Percentiles rank a stretch among this genome's conserved stretches.
phyloP scores from a whole-genome alignment of 2,329 filamentous ascomycete genomes.

The Calonectria naviculata region DNA sequence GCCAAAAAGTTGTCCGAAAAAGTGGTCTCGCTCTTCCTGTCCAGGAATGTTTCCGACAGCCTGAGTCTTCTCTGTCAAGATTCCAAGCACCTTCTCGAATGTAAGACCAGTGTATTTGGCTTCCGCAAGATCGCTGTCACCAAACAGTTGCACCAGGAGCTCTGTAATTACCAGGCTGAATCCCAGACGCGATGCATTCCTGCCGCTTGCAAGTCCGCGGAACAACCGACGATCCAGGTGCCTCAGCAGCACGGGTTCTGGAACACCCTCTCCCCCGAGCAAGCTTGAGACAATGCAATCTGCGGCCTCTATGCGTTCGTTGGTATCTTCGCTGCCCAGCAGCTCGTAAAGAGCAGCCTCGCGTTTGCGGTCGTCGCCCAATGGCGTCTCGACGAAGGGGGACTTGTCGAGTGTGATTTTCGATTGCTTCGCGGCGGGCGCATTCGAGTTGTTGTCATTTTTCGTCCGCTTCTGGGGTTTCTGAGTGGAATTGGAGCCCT shows the following conservation, averaged over 20 bases:
- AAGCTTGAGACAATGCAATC: slow-evolving; percentile 68
- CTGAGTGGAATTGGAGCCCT: slow-evolving; percentile 38
- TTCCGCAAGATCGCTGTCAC: slow-evolving; percentile 55
- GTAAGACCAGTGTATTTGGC: slow-evolving; percentile 63
- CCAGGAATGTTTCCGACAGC: slow-evolving; percentile 64
- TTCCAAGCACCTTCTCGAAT: slow-evolving; percentile 65
- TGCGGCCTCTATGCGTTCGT: slow-evolving; percentile 68
- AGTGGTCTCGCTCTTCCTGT: slow-evolving; percentile 87
- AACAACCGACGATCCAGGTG: slow-evolving; percentile 79
- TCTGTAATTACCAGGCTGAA: slow-evolving; percentile 92
- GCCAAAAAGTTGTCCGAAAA: slow-evolving; percentile 88
- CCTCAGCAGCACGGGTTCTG: slow-evolving; percentile 64
- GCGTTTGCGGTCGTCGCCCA: slow-evolving; percentile 64
- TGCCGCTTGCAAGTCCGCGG: slow-evolving; percentile 87
- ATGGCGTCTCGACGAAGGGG: slow-evolving; percentile 63
- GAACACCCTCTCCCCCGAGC: slow-evolving; percentile 59
- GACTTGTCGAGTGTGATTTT: slow-evolving; percentile 47
- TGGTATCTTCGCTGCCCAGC: slow-evolving; percentile 68
- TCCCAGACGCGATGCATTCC: slow-evolving; percentile 88
- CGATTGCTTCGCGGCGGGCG: slow-evolving; percentile 29
- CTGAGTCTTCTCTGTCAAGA: slow-evolving; percentile 67
- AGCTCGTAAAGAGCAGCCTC: slow-evolving; percentile 71
- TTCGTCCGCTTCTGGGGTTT: slow-evolving; percentile 48
- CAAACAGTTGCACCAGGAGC: slow-evolving; percentile 77
- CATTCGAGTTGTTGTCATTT: slow-evolving; percentile 36